Base-by-base conservation (phyloP, 495 filamentous ascomycete species). In the Aspergillus biplanus region DNA sequence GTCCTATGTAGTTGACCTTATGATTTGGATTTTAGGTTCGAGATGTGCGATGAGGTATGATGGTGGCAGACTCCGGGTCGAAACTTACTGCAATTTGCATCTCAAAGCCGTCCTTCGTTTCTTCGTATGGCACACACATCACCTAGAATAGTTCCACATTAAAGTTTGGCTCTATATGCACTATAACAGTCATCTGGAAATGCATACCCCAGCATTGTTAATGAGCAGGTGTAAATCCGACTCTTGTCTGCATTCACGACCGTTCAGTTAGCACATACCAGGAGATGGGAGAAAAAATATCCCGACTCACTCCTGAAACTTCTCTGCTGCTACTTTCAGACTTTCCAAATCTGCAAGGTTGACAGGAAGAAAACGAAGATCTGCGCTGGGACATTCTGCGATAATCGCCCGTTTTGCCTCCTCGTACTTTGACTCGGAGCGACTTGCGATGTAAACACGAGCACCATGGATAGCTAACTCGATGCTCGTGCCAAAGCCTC, bases 91-190 rank as follows among this genome's bases (percentile, higher is more conserved):
- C 56, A 46, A 58, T 58, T 11, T 58, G 56, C 56, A 46, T 27
- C 37, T 58, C 56, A 32, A 58, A 58, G 15, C 56, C 56, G 13
- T 58, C 56, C n/a, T 46, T 46, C 0, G 56, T 58, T 27, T 58
- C 56, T 15, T 58, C 37, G 31, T 58, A 58, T 8, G 56, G 56
- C 12, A 32, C 33, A 21, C 56, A 58, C 56, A 58, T 58, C 18
- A 58, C 56, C 56, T 58, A 31, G 12, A 13, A 3, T 18, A 18
- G 31, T n/a, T n/a, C n/a, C n/a, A n/a, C 32, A 33, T 6, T 52
- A 21, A 52, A 21, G 5, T 52, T 3, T 11, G 18, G 6, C 5
- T 13, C 5, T 32, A 32, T 21, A 44, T 6, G 44, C n/a, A 31
- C 9, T 46, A 18, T n/a, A n/a, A n/a, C n/a, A n/a, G n/a, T n/a